Evolutionary conservation across 495 filamentous ascomycete species (phyloP), one percentile per base, ranked within the genome.

Genomic region (Mycothermus thermophilus): DNA sequence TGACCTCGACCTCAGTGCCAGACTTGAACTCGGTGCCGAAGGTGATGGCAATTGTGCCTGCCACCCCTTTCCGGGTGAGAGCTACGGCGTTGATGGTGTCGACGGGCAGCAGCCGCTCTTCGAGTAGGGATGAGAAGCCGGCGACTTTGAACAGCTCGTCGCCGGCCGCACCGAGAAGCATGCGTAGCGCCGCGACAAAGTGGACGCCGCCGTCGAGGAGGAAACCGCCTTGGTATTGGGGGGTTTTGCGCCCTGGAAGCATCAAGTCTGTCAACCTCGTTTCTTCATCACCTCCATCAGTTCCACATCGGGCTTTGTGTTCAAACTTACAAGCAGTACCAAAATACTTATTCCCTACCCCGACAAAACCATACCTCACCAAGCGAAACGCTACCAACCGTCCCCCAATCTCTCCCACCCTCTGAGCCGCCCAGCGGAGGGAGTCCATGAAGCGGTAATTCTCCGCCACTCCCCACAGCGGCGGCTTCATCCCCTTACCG

Each of bases 191-290:
- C 19, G 82, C 83, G 32, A 78, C 55, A 34, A 71, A 75, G 51
- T 87, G 83, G 8, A 90, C 71, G 16, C 55, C 82, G 8, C 78
- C 81, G 45, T 87, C 83, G 1, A 88, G 61, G 11, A 88, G 50
- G 48, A 87, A 90, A 8, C 83, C 83, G 12, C 81, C 83, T 48
- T 83, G 79, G 45, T 86, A 72, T 17, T 63, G 55, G 0, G 82
- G 82, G 5, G 44, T 66, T 54, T 81, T 83, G 24, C 83, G 73
- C 83, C 83, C 63, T 60, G 30, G 6, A 3, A 26, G 29, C 10
- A 32, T 11, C 16, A 30, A 30, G 12, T 8, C 10, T 11, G 22
- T 20, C 18, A 21, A 9, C 8, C 18, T 2, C 13, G 22, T 6
- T 25, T 11, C 22, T 25, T 11, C 22, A 6, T 25, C 6, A 25